phyloP scores from a whole-genome alignment of 83 land plant genomes.

The Picea mariana region DNA sequence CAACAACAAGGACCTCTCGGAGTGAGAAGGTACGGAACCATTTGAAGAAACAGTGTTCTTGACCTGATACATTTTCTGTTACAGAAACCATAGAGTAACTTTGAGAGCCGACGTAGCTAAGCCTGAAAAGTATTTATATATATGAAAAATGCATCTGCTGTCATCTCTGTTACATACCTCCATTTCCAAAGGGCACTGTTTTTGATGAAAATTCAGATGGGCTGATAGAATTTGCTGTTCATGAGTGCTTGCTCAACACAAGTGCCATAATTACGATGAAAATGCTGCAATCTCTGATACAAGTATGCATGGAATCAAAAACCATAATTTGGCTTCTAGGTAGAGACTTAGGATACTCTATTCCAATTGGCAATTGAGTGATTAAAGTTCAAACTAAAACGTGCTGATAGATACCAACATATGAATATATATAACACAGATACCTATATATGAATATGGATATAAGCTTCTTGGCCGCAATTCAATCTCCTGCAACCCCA shows the following conservation, averaged over 20 bases:
- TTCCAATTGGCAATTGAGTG: neutral
- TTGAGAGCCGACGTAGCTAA: neutral
- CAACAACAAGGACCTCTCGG: slow-evolving; percentile 18
- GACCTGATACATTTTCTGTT: slow-evolving; percentile 16
- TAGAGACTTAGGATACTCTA: neutral
- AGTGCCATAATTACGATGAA: neutral
- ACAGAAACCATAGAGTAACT: neutral
- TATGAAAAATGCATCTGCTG: slow-evolving; percentile 6
- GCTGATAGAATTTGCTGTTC: neutral
- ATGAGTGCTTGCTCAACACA: neutral
- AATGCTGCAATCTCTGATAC: neutral
- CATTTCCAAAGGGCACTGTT: neutral
- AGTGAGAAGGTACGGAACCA: slow-evolving; percentile 16
- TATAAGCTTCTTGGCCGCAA: slow-evolving; percentile 1
- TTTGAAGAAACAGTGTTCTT: slow-evolving; percentile 13
- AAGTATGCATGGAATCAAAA: slow-evolving; percentile 12
- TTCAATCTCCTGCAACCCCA: neutral
- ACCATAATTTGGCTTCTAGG: neutral
- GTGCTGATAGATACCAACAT: neutral
- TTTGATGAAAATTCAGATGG: slow-evolving; percentile 13
- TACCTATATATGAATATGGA: neutral
- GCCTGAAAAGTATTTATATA: neutral
- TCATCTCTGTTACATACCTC: neutral
- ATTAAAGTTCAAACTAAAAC: slow-evolving; percentile 3
- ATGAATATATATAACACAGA: neutral